A percentile compares a stretch with the other conserved stretches of the same genome.
These are phyloP conservation scores for Elongisporangium anandrum DNA, from an alignment of 352 stramenopile genomes.

Conservation along the genomic window DNA sequence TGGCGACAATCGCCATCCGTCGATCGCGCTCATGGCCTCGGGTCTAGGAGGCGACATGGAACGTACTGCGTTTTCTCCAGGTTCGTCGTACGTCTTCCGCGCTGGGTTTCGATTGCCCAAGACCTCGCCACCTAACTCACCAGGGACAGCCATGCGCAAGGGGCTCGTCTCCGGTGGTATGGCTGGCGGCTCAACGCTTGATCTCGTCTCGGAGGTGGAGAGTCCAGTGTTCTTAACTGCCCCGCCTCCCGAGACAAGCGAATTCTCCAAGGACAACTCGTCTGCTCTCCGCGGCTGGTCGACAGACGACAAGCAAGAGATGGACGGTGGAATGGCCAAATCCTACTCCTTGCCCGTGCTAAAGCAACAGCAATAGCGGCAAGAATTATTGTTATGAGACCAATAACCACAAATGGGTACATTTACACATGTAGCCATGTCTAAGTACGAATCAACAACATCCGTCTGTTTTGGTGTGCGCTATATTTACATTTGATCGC, in stretches of 20 bases:
- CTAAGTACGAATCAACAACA: background rate
- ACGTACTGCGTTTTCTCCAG: constrained; percentile 33
- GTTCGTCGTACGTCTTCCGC: constrained; percentile 39
- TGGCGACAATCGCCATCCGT: constrained; percentile 11
- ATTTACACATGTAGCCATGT: background rate
- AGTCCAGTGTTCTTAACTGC: background rate
- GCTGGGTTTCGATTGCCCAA: constrained; percentile 56
- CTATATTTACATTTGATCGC: background rate
- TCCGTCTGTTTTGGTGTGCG: background rate
- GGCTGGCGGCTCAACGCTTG: background rate
- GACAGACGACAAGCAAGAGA: constrained; percentile 18
- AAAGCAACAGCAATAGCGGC: constrained; percentile 25
- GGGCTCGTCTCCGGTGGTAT: constrained; percentile 1
- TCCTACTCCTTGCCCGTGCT: constrained; percentile 48
- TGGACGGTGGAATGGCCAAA: constrained; percentile 30
- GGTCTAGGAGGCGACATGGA: constrained; percentile 25
- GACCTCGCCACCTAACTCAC: constrained; percentile 24
- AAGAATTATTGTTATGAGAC: background rate
- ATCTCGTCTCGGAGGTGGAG: background rate
- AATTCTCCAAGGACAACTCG: constrained; percentile 17
- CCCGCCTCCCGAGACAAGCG: constrained; percentile 8
- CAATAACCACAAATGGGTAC: background rate
- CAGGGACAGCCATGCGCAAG: constrained; percentile 3
- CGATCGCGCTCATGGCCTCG: constrained; percentile 22
- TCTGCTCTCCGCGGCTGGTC: constrained; percentile 34